Base-by-base conservation (phyloP, 352 stramenopile species). In the Phytophthora pinifolia region DNA sequence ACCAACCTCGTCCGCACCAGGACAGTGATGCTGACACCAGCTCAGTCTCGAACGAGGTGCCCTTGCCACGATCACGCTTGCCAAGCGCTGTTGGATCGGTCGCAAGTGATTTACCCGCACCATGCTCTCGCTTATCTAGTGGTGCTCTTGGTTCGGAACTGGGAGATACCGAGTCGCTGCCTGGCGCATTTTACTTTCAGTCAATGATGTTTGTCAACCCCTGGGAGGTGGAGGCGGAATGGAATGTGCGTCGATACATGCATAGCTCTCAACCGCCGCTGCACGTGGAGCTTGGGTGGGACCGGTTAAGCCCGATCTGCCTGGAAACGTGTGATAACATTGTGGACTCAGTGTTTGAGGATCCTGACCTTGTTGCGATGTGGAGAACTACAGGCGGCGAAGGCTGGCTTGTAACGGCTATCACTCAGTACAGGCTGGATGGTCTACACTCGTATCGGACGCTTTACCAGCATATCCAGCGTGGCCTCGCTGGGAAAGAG, bases 161-260 rank as follows among this genome's bases (percentile, higher is more conserved):
- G 43, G 43, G 18, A 7, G 53, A 67, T 13, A n/a, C 18, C 6
- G 46, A 61, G 25, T 10, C 30, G 37, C 46, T 65, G 2, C 46
- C 52, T 29, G 60, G 67, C n/a, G 65, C 52, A 4, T 55, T 68
- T 14, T 63, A 56, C 30, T 46, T 74, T 38, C 72, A 91, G 44
- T 76, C 80, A 13, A 87, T 94, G 61, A 88, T 89, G 76, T 91
- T 94, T 63, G 83, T 94, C 15, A 67, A 88, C 43, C 77, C 79
- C 14, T 94, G 83, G 83, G 81, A 94, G 67, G 72, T 89, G 42
- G 83, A 94, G 33, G 83, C 83, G 1, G 69, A 83, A 32, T 50
- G 48, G 48, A 94, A 84, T 56, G 65, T 80, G 10, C 64, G 67
- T 8, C 63, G 55, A 2, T 92, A 89, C 45, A 87, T 94, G 72